Conservation (phyloP, 2,329 filamentous ascomycete genomes). For the Rosellinia necatrix region DNA sequence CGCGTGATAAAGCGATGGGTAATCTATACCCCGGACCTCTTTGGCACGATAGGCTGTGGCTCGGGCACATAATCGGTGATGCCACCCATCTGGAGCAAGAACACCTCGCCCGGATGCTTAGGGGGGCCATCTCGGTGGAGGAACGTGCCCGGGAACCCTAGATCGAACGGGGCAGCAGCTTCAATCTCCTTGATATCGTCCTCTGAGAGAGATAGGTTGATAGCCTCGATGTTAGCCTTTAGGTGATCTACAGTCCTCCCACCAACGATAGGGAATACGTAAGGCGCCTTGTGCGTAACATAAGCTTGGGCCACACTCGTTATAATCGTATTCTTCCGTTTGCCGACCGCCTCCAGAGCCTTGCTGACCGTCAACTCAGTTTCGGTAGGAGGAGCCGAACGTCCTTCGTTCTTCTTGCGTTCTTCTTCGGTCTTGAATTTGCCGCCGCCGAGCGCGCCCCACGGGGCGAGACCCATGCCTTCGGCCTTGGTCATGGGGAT, state of each 20-base stretch:
- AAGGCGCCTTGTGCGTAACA: conserved; percentile 53
- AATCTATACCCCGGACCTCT: conserved; percentile 50
- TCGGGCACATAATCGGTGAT: conserved; percentile 56
- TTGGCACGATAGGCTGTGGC: conserved; percentile 48
- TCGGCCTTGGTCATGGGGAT: conserved; percentile 67
- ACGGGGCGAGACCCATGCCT: conserved; percentile 65
- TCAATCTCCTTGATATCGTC: conserved; percentile 62
- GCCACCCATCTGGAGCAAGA: conserved; percentile 52
- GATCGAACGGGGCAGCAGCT: conserved; percentile 54
- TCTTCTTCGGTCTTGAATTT: conserved; percentile 51
- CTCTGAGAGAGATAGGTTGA: conserved; percentile 53
- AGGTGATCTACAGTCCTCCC: conserved; percentile 58
- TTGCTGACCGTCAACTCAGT: conserved; percentile 59
- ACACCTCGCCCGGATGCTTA: conserved; percentile 47
- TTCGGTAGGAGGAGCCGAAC: conserved; percentile 48
- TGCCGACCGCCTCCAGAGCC: conserved; percentile 63
- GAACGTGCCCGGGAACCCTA: conserved; percentile 63
- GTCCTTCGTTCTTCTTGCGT: conserved; percentile 51
- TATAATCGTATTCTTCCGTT: conserved; percentile 59
- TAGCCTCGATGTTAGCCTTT: conserved; percentile 58
- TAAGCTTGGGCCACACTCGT: conserved; percentile 63
- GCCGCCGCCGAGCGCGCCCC: conserved; percentile 62
- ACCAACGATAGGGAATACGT: conserved; percentile 60
- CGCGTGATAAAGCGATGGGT: conserved; percentile 19
- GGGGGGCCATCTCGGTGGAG: conserved; percentile 47